Evolutionary conservation across 345 rosid species (phyloP), one percentile per base, ranked within the genome.

Genomic region (Boechera divaricarpa): DNA sequence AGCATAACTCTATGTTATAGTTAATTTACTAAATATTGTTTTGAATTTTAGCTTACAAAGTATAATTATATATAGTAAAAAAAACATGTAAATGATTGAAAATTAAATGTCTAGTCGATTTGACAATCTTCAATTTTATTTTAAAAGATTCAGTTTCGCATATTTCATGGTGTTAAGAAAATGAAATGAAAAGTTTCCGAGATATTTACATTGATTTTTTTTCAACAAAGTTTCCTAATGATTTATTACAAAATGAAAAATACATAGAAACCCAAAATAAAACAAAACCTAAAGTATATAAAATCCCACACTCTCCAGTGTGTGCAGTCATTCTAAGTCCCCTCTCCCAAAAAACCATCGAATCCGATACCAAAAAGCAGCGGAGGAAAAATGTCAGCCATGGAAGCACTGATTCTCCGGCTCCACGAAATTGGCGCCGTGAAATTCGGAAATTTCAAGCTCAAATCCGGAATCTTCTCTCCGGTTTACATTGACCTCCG

Each of bases 401-500:
- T 88, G 88, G 98, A 92, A 83, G 86, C 98, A 10, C 84, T 95
- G 10, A 88, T 95, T 72, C 89, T 94, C 15, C 71, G 87, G 53
- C 98, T 95, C 55, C 94, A 92, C 80, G 97, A 92, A 57, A 89
- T 95, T 51, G 90, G 97, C 36, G 98, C 94, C 61, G 94, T 95
- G 5, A 94, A 94, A 59, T 94, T 94, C 79, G 97, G 94, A 0
- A 83, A 83, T 76, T 95, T 91, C 83, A 92, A 90, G 83, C 91
- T 95, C 29, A 95, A 95, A 83, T 92, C 99, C 53, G 99, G 98
- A 70, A 92, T 95, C 80, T 77, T 78, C 35, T 92, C 98, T 24
- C 98, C 99, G 3, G 80, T 91, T 73, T 95, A 95, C 85, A 92
- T 95, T 72, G 99, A 95, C 75, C 97, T 95, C 65, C 98, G 99